Conservation (phyloP, 2,329 filamentous ascomycete genomes). For the Fonsecaea pedrosoi region DNA sequence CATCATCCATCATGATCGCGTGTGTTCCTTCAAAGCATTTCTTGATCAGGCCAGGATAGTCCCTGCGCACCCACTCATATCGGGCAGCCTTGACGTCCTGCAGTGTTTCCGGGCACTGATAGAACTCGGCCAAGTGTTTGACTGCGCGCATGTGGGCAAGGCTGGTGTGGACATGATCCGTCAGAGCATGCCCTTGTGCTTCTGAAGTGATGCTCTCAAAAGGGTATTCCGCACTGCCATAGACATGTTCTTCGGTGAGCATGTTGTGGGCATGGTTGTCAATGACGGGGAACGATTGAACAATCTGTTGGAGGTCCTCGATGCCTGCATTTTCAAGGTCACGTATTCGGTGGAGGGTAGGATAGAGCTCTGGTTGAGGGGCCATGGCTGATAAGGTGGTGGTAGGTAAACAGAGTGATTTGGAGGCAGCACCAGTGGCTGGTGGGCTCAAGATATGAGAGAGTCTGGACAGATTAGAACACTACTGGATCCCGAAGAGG, state of each 20-base stretch:
- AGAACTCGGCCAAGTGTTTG: conserved; percentile 69
- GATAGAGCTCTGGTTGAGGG: conserved; percentile 44
- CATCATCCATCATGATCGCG: conserved; percentile 78
- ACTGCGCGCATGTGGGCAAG: conserved; percentile 74
- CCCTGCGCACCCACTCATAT: conserved; percentile 54
- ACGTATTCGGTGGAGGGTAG: conserved; percentile 33
- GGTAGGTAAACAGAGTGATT: not conserved
- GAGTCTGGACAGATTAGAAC: conserved; percentile 1
- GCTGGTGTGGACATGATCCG: conserved; percentile 63
- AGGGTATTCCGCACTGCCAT: conserved; percentile 47
- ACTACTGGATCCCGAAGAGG: not conserved
- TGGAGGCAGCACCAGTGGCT: not conserved
- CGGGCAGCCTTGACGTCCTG: conserved; percentile 60
- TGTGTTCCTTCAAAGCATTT: conserved; percentile 75
- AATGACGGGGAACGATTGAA: conserved; percentile 52
- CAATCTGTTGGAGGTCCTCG: conserved; percentile 46
- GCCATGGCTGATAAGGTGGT: conserved; percentile 27
- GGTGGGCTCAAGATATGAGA: not conserved
- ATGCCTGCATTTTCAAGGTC: conserved; percentile 39
- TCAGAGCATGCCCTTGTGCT: conserved; percentile 71
- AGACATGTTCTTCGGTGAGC: conserved; percentile 45
- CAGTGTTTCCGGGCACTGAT: conserved; percentile 71
- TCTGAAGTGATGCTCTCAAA: conserved; percentile 73
- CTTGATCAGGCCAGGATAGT: conserved; percentile 64
- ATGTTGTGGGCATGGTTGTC: conserved; percentile 58